Percentiles rank a stretch among this genome's conserved stretches.
Evolutionary conservation across 768 basidiomycete genomes (phyloP).

Genomic region (Lepiota brunneoincarnata): DNA sequence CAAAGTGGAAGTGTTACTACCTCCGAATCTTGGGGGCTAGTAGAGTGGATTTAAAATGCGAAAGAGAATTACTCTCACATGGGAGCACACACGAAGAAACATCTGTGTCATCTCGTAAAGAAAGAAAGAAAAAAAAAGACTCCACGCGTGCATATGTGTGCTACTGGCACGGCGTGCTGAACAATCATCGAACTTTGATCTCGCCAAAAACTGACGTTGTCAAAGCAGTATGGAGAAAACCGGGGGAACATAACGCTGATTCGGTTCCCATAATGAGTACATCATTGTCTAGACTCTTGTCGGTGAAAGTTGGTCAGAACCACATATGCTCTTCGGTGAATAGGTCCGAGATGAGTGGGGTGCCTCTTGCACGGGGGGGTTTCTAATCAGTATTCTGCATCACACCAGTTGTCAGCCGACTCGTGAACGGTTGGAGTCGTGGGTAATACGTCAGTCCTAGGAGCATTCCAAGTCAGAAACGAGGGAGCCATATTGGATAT

Average conservation of each 20-base stretch:
- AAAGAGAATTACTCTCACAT: neutral
- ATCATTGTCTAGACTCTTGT: neutral
- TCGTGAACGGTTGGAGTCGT: neutral
- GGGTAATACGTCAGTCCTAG: neutral
- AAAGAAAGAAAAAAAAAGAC: too few relatives aligned
- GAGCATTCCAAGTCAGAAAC: neutral
- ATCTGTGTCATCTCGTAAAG: neutral
- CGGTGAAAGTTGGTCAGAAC: too few relatives aligned
- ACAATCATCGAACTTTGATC: neutral
- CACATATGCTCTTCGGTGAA: constrained; percentile 1
- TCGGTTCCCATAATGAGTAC: neutral
- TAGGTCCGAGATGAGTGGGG: neutral
- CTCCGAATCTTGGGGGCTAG: neutral
- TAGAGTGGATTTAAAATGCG: neutral
- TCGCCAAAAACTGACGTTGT: constrained; percentile 3
- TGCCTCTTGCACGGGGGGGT: too few relatives aligned
- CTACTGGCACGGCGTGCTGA: neutral
- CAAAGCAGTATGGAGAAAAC: constrained; percentile 3
- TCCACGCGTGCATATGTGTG: neutral
- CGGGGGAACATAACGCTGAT: neutral
- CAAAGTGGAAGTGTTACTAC: neutral
- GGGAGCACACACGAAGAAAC: neutral
- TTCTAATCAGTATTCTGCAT: too few relatives aligned
- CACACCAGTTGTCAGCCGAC: too few relatives aligned
- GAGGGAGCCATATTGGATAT: too few relatives aligned